Base-by-base conservation (phyloP, 192 early-diverging fungal genomes). In the Coemansia aciculifera region DNA sequence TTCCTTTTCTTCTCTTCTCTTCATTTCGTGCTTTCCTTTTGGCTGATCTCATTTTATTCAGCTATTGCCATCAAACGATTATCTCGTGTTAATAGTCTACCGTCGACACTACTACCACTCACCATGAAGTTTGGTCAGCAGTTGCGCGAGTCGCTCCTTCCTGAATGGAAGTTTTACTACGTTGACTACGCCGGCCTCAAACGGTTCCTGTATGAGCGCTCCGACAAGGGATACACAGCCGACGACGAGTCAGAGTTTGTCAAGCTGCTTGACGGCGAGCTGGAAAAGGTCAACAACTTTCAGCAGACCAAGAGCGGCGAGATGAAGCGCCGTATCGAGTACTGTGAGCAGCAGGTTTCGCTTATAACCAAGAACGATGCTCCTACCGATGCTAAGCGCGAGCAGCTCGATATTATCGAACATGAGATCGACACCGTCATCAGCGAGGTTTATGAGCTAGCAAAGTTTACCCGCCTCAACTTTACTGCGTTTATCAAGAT, bases 71-170 rank as follows among this genome's bases (percentile, higher is more conserved):
- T 40, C 39, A 40, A 24, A 13, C 40, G 36, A 46, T 40, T 56
- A 15, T 49, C 8, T 36, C 38, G 10, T 38, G n/a, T 27, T 36
- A 24, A 48, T 29, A 36, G 54, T 17, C 24, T 57, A 57, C 17
- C 24, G 24, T 24, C 48, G 42, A 0, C 21, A 29, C 39, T 13
- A 17, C 66, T 27, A 44, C 44, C 42, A 13, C 32, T 36, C 59
- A 62, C 39, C 51, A 96, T 96, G 94, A 96, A 96, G 86, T 96
- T 95, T 86, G 94, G 94, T 34, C 89, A 89, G 63, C 92, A 93
- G 73, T 85, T 96, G 36, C 86, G 88, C 64, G 89, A 89, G 34
- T 87, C 88, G 32, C 86, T 94, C 38, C 90, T 91, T 68, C 88
- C 89, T 21, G 93, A 95, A 72, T 96, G 94, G 94, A 87, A 88